Percentiles rank a stretch among this genome's conserved stretches.
Conservation (phyloP, 345 rosid genomes). For the Streptanthus diversifolius region DNA sequence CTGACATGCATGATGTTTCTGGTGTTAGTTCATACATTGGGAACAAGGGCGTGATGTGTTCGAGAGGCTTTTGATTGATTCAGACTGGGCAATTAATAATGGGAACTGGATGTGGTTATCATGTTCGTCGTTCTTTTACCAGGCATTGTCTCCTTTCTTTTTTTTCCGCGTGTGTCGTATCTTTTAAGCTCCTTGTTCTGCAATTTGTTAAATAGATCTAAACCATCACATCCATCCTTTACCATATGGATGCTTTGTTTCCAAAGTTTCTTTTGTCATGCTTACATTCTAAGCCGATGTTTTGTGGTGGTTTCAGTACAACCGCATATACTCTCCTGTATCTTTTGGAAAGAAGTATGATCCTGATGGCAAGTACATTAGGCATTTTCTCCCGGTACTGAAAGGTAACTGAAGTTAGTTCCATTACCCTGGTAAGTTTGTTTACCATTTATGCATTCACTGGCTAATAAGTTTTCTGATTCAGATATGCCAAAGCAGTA, state of each 20-base stretch:
- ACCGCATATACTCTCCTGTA: conserved; percentile 83
- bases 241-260: background rate
- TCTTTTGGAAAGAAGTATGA: conserved; percentile 92
- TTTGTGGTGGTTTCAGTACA: conserved; percentile 49
- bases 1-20: conserved; percentile 32
- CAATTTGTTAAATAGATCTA: background rate
- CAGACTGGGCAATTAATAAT: conserved; percentile 93
- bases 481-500: conserved; percentile 94
- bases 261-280: background rate
- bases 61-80: conserved; percentile 87
- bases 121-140: conserved; percentile 96
- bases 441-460: background rate
- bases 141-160: conserved; percentile 39
- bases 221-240: background rate
- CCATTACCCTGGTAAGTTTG: background rate
- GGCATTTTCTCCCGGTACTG: conserved; percentile 83
- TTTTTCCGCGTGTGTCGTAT: background rate
- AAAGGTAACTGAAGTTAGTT: conserved; percentile 55
- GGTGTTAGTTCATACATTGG: conserved; percentile 87
- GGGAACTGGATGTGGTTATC: conserved; percentile 98
- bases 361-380: conserved; percentile 70
- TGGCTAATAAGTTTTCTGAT: conserved; percentile 9
- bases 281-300: background rate
- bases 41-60: conserved; percentile 96
- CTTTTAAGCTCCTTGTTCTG: background rate